Conservation (phyloP, 495 filamentous ascomycete genomes). For the Corynascus novoguineensis region DNA sequence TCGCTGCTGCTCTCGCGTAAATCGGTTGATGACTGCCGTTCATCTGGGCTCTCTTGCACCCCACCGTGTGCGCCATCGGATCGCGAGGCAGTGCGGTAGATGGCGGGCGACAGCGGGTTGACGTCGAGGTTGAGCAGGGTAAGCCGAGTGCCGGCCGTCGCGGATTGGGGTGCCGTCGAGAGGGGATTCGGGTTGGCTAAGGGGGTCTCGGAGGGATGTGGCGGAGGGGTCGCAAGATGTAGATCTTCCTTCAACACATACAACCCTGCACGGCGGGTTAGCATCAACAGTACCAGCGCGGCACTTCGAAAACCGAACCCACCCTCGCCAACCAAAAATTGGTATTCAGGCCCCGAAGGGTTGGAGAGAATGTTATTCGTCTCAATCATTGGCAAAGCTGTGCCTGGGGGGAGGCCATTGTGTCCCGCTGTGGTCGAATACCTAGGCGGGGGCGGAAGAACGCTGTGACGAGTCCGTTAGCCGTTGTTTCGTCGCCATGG, state of each 20-base stretch:
- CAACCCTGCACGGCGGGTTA: slow-evolving; percentile 55
- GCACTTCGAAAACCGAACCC: slow-evolving; percentile 10
- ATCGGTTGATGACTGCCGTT: slow-evolving; percentile 58
- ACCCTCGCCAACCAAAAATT: slow-evolving; percentile 93
- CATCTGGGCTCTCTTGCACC: slow-evolving; percentile 56
- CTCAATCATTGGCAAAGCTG: slow-evolving; percentile 67
- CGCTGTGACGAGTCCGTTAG: slow-evolving; percentile 45
- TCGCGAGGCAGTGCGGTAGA: slow-evolving; percentile 41
- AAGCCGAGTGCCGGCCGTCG: slow-evolving; percentile 79
- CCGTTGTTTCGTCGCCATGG: background rate
- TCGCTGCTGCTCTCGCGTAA: slow-evolving; percentile 44
- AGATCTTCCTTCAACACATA: slow-evolving; percentile 86
- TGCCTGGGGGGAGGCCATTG: slow-evolving; percentile 58
- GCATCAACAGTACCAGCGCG: slow-evolving; percentile 19
- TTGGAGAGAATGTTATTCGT: slow-evolving; percentile 83
- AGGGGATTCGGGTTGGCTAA: slow-evolving; percentile 82
- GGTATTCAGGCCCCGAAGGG: slow-evolving; percentile 70
- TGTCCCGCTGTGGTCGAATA: slow-evolving; percentile 66
- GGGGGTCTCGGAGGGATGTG: slow-evolving; percentile 88
- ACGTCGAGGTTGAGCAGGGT: slow-evolving; percentile 66
- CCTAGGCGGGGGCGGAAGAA: slow-evolving; percentile 77
- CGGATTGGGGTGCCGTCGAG: slow-evolving; percentile 72
- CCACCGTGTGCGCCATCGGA: slow-evolving; percentile 43
- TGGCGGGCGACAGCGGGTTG: slow-evolving; percentile 52
- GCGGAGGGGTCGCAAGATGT: slow-evolving; percentile 87